Conservation (phyloP, 2,329 filamentous ascomycete species). For the Aspergillus neotritici region DNA sequence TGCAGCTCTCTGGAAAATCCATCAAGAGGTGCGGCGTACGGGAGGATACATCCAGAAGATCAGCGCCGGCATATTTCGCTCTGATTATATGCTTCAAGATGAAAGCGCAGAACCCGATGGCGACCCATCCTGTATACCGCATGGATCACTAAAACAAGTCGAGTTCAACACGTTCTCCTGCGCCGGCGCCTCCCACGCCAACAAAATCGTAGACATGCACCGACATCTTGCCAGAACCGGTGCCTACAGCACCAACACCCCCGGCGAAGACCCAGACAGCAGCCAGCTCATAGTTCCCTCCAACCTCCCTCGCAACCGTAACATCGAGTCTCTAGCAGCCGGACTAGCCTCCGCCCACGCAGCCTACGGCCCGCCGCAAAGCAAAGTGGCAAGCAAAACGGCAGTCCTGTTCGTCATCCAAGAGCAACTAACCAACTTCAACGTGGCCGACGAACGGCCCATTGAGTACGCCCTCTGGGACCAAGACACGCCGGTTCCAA, state of each 20-base stretch:
- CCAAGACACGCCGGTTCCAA: conserved; percentile 24
- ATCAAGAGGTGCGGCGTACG: conserved; percentile 25
- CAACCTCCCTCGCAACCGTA: conserved; percentile 29
- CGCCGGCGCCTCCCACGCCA: conserved; percentile 38
- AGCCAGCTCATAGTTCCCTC: neutral
- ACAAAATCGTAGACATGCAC: conserved; percentile 40
- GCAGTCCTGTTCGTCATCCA: conserved; percentile 42
- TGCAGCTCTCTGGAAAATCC: conserved; percentile 35
- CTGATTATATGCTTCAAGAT: conserved; percentile 43
- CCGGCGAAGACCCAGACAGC: conserved; percentile 1
- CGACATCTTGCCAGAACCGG: conserved; percentile 24
- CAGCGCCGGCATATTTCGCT: conserved; percentile 38
- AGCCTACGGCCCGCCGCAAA: conserved; percentile 24
- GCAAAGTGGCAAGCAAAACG: conserved; percentile 12
- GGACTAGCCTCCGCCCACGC: conserved; percentile 30
- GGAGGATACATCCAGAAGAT: conserved; percentile 26
- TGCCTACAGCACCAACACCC: conserved; percentile 16
- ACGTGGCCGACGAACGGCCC: conserved; percentile 42
- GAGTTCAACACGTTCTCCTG: conserved; percentile 44
- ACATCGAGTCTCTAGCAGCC: conserved; percentile 27
- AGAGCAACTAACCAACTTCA: conserved; percentile 38
- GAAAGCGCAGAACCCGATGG: neutral
- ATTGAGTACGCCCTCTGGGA: conserved; percentile 42
- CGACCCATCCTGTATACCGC: neutral
- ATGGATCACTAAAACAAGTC: conserved; percentile 37